Conservation (phyloP, 345 rosid genomes). For the Cochlearia excelsa region DNA sequence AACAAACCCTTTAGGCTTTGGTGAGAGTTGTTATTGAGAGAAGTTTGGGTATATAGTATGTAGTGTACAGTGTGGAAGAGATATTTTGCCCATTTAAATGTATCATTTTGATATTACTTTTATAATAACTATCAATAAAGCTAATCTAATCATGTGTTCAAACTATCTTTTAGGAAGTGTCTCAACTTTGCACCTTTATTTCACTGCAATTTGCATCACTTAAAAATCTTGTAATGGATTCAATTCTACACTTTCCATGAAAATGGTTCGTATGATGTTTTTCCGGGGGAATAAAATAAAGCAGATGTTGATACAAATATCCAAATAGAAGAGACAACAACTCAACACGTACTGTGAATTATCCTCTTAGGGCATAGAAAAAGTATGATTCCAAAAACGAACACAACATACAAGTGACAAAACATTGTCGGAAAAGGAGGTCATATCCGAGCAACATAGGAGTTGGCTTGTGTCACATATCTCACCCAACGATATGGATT, state of each 20-base stretch:
- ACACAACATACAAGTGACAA: constrained; percentile 19
- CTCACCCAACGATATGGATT: constrained; percentile 99
- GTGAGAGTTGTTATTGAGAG: constrained; percentile 18
- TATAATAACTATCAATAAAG: constrained; percentile 20
- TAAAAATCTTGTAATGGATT: not conserved
- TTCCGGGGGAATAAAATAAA: not conserved
- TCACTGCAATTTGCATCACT: not conserved
- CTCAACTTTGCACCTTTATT: not conserved
- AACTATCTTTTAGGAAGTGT: too few relatives aligned
- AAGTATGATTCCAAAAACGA: constrained; percentile 13
- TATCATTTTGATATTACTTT: constrained; percentile 13
- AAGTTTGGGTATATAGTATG: constrained; percentile 25
- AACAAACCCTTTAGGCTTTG: constrained; percentile 24
- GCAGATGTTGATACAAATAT: not conserved
- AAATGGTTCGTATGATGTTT: not conserved
- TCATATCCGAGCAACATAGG: constrained; percentile 86
- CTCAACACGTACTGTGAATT: constrained; percentile 4
- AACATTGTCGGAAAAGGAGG: constrained; percentile 12
- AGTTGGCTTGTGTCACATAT: constrained; percentile 96
- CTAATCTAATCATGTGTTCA: constrained; percentile 1
- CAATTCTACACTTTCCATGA: not conserved
- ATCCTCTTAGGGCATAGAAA: not conserved
- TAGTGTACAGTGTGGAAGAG: constrained; percentile 37
- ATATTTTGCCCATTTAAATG: constrained; percentile 30
- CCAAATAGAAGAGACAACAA: constrained; percentile 19